Evolutionary conservation across 2,329 filamentous ascomycete species (phyloP).

Genomic region (Plectosphaerella sp.): DNA sequence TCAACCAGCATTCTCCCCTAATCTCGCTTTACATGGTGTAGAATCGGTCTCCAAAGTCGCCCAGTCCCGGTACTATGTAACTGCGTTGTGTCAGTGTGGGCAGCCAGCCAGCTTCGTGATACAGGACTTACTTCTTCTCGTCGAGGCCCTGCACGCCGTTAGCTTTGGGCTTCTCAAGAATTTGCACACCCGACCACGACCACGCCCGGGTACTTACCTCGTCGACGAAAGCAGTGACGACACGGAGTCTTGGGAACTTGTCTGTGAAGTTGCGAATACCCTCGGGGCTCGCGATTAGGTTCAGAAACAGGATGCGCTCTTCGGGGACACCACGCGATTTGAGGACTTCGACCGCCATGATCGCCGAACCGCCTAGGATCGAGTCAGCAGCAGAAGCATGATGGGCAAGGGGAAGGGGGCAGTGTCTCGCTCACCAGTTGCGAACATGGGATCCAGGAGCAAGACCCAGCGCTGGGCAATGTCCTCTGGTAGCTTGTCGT

Average conservation of each 20-base stretch:
- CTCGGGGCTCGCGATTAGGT: constrained; percentile 94
- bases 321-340: constrained; percentile 88
- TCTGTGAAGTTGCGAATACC: constrained; percentile 85
- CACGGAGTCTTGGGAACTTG: constrained; percentile 81
- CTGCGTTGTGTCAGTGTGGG: constrained; percentile 43
- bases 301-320: constrained; percentile 92
- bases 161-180: background rate
- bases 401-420: background rate
- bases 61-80: constrained; percentile 90
- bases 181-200: background rate
- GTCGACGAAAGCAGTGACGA: constrained; percentile 95
- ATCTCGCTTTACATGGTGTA: constrained; percentile 68
- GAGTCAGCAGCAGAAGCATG: background rate
- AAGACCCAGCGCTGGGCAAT: constrained; percentile 92
- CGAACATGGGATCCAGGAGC: constrained; percentile 97
- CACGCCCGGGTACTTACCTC: constrained; percentile 40
- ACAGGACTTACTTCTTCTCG: constrained; percentile 79
- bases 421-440: constrained; percentile 64
- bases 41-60: constrained; percentile 93
- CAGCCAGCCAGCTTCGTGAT: too few species aligned
- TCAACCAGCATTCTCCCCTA: too few species aligned
- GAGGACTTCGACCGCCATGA: constrained; percentile 93
- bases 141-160: constrained; percentile 63
- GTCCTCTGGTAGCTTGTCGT: constrained; percentile 94
- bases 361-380: constrained; percentile 76